A percentile compares a stretch with the other conserved stretches of the same genome.
Conservation (phyloP, 2,329 filamentous ascomycete genomes). For the Exserohilum rostratum region DNA sequence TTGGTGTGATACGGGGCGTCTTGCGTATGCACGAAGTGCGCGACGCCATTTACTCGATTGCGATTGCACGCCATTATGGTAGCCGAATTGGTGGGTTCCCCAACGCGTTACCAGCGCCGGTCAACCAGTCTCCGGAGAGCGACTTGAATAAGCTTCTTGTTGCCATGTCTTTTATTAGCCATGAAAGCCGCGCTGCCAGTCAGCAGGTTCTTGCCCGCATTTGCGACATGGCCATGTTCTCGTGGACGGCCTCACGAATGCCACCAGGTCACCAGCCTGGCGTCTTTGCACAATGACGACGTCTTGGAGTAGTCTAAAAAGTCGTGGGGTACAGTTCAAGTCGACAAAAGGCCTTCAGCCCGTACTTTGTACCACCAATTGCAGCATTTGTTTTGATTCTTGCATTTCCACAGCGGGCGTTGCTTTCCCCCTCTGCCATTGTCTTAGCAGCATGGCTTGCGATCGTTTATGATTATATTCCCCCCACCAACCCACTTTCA, state of each 20-base stretch:
- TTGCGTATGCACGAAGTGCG: slow-evolving; percentile 84
- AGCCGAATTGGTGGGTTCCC: slow-evolving; percentile 60
- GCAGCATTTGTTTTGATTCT: slow-evolving; percentile 2
- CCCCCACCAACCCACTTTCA: neutral
- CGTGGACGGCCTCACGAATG: slow-evolving; percentile 48
- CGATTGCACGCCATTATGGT: slow-evolving; percentile 76
- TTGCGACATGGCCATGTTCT: slow-evolving; percentile 56
- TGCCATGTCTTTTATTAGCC: slow-evolving; percentile 56
- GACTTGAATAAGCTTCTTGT: slow-evolving; percentile 54
- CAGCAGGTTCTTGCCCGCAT: slow-evolving; percentile 57
- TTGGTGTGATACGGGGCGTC: slow-evolving; percentile 70
- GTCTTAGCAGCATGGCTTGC: neutral
- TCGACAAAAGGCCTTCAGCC: neutral
- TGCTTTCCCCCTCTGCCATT: slow-evolving; percentile 2
- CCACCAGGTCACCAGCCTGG: slow-evolving; percentile 8
- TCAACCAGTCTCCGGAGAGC: slow-evolving; percentile 42
- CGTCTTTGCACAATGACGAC: slow-evolving; percentile 9
- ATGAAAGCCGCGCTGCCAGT: slow-evolving; percentile 53
- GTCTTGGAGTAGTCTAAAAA: neutral
- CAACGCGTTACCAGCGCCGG: slow-evolving; percentile 42
- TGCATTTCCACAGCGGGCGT: slow-evolving; percentile 13
- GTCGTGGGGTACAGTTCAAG: neutral
- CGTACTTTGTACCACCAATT: slow-evolving; percentile 1
- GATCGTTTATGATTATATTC: slow-evolving; percentile 12
- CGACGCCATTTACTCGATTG: slow-evolving; percentile 88